Conservation (phyloP, 2,329 filamentous ascomycete species). For the Fusarium azukiicola region DNA sequence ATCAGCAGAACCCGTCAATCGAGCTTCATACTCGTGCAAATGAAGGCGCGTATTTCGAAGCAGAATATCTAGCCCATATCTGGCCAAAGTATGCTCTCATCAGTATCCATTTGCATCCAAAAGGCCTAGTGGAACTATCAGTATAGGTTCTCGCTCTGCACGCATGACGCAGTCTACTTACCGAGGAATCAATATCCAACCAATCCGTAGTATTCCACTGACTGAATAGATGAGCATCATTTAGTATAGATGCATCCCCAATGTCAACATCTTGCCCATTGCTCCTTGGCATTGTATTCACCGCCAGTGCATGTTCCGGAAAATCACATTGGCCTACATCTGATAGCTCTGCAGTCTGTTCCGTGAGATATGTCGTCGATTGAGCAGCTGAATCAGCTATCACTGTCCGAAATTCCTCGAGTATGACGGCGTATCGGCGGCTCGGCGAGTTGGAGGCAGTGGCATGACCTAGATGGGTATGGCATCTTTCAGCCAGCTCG, state of each 20-base stretch:
- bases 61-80: background rate
- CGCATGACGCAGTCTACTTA: constrained; percentile 17
- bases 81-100: background rate
- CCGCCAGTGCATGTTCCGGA: background rate
- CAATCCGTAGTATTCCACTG: constrained; percentile 47
- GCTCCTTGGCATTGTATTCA: background rate
- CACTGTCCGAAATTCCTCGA: constrained; percentile 40
- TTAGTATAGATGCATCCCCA: background rate
- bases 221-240: constrained; percentile 35
- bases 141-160: background rate
- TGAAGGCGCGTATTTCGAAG: background rate
- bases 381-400: constrained; percentile 12
- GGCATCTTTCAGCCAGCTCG: constrained; percentile 52
- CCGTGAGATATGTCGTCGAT: background rate
- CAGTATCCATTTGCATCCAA: constrained; percentile 4
- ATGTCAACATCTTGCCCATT: background rate
- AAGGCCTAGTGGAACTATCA: background rate
- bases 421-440: constrained; percentile 44
- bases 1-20: no score
- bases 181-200: constrained; percentile 45
- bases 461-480: constrained; percentile 42
- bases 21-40: no score
- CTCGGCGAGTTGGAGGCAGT: constrained; percentile 47
- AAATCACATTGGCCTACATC: background rate
- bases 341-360: background rate